Percentiles rank a stretch among this genome's conserved stretches.
Evolutionary conservation across 164 flowering plant genomes (phyloP).

Genomic region (Saururus chinensis): DNA sequence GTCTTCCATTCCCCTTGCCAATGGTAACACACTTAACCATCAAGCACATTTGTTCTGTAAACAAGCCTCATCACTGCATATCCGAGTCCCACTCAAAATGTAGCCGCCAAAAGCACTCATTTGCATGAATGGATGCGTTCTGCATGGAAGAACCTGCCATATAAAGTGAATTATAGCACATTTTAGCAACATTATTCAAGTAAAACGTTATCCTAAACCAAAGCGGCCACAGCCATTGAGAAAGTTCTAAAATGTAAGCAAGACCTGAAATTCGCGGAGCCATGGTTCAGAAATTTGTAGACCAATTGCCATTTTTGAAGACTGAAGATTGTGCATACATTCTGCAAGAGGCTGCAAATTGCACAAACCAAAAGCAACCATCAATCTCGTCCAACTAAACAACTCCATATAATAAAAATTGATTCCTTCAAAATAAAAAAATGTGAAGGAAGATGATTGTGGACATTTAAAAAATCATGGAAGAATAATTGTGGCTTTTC

Average conservation of each 20-base stretch:
- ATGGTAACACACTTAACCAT: no score
- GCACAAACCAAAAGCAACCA: background rate
- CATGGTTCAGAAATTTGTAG: constrained; percentile 91
- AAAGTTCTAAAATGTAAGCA: background rate
- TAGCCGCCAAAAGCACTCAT: constrained; percentile 96
- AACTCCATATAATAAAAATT: background rate
- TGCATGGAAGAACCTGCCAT: constrained; percentile 87
- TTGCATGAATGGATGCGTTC: constrained; percentile 95
- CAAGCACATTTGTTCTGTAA: background rate
- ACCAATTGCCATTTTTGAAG: constrained; percentile 66
- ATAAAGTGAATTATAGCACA: background rate
- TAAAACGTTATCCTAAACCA: background rate
- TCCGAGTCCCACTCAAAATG: constrained; percentile 66
- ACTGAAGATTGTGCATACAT: constrained; percentile 91
- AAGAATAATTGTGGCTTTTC: no score
- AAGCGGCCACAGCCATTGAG: no score
- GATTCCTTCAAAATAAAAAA: no score
- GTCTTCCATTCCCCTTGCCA: background rate
- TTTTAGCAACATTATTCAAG: no score
- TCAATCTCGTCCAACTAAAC: background rate
- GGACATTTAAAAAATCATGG: no score
- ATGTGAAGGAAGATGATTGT: no score
- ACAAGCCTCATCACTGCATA: constrained; percentile 16
- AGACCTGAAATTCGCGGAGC: constrained; percentile 96
- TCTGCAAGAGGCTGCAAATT: constrained; percentile 72